Base-by-base conservation (phyloP, 441 rosid species). In the Kokia cookei region DNA sequence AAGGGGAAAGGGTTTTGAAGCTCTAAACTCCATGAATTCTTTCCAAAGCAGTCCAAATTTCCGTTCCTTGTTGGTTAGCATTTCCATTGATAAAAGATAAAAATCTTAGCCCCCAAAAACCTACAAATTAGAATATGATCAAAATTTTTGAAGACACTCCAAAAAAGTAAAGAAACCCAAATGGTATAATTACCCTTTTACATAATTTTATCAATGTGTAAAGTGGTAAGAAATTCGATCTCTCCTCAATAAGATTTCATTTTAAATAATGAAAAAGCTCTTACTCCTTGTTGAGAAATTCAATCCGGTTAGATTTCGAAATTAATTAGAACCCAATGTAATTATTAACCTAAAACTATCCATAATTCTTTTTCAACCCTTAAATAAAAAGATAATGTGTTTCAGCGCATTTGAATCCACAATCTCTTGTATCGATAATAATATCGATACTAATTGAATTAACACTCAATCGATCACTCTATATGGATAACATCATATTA, bases 31-130 rank as follows among this genome's bases (percentile, higher is more conserved):
- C 47, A 53, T 35, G 35, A 17, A 69, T 24, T 27, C 55, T 43
- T 71, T 26, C 42, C 58, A 60, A 60, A 47, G 75, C 6, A 15
- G 35, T 15, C 76, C 70, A 62, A 63, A 51, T 35, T 73, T 32
- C 17, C 70, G 70, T 73, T 64, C 9, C 68, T 64, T n/a, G 7
- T 32, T 17, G 6, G 3, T 10, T 3, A 24, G 27, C 10, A 22
- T 19, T 19, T 19, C 22, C 22, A 19, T 19, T 54, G 27, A 59
- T 59, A 27, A 59, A 48, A 45, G 54, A 67, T 14, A 26, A n/a
- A 67, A 15, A 6, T 65, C 51, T 47, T 12, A 15, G 35, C 10
- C 29, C 1, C 15, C 14, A 3, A 65, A 65, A 42, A 42, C 51
- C 60, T 55, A 37, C 13, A 64, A 27, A 14, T 48, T 48, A 48